A percentile compares a stretch with the other conserved stretches of the same genome.
phyloP scores from a whole-genome alignment of 345 rosid genomes.

The Acer saccharum region DNA sequence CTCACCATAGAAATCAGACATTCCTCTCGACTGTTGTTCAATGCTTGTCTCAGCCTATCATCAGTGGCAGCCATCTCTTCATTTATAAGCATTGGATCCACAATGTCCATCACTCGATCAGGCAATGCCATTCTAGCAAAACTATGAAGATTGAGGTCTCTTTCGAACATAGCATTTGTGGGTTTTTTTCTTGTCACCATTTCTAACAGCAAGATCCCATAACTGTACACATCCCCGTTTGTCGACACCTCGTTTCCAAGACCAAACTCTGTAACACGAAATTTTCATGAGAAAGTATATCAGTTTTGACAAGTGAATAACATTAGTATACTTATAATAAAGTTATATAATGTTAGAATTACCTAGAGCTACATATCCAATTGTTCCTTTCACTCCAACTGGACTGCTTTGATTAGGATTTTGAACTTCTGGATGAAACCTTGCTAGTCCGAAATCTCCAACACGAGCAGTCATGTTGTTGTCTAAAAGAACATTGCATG shows the following conservation, averaged over 20 bases:
- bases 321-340: no score
- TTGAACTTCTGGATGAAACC: no score
- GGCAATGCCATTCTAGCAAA: background rate
- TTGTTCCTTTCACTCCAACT: no score
- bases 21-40: background rate
- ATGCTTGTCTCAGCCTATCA: no score
- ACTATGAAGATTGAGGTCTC: background rate
- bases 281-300: no score
- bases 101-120: background rate
- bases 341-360: no score
- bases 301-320: no score
- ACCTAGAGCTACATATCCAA: no score
- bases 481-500: no score
- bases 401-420: no score
- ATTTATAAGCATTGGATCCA: background rate
- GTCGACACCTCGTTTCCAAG: background rate
- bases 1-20: background rate
- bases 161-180: background rate
- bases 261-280: slow-evolving; percentile 21
- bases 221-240: background rate
- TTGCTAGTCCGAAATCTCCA: no score
- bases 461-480: no score
- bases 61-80: background rate
- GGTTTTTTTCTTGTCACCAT: background rate
- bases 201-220: background rate